These are phyloP conservation scores for Dryas integrifolia DNA, from an alignment of 331 rosid species.

Conservation along the genomic window DNA sequence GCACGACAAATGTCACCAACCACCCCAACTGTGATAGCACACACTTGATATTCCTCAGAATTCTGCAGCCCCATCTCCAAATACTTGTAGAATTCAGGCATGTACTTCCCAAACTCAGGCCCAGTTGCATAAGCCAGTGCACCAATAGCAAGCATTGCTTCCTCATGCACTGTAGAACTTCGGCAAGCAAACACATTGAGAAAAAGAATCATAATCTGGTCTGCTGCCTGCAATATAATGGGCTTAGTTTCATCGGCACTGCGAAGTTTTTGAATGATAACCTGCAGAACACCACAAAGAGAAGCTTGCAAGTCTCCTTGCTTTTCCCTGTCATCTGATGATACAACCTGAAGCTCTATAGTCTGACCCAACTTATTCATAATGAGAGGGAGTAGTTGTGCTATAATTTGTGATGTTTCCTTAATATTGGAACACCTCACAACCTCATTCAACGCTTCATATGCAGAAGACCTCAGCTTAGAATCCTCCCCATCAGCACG, in stretches of 20 bases:
- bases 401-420: constrained; percentile 35
- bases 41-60: constrained; percentile 45
- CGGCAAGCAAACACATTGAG: constrained; percentile 46
- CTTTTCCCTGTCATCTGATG: constrained; percentile 42
- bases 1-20: constrained; percentile 46
- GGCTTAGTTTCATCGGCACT: constrained; percentile 33
- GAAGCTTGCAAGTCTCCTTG: constrained; percentile 50
- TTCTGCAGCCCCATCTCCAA: constrained; percentile 51
- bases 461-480: constrained; percentile 41
- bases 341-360: constrained; percentile 33
- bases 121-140: constrained; percentile 46
- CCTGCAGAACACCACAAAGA: constrained; percentile 49
- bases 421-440: constrained; percentile 40
- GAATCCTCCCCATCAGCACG: constrained; percentile 47
- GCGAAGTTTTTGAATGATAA: constrained; percentile 44
- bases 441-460: constrained; percentile 47
- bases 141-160: constrained; percentile 53
- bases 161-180: constrained; percentile 49
- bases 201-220: constrained; percentile 39
- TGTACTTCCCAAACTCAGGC: constrained; percentile 33
- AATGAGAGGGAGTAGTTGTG: constrained; percentile 36
- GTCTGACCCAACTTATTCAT: constrained; percentile 40
- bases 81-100: constrained; percentile 35
- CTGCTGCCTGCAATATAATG: constrained; percentile 33
- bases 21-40: constrained; percentile 48